These are phyloP conservation scores for Xylaria acuta DNA, from an alignment of 495 filamentous ascomycete genomes.

Conservation along the genomic window DNA sequence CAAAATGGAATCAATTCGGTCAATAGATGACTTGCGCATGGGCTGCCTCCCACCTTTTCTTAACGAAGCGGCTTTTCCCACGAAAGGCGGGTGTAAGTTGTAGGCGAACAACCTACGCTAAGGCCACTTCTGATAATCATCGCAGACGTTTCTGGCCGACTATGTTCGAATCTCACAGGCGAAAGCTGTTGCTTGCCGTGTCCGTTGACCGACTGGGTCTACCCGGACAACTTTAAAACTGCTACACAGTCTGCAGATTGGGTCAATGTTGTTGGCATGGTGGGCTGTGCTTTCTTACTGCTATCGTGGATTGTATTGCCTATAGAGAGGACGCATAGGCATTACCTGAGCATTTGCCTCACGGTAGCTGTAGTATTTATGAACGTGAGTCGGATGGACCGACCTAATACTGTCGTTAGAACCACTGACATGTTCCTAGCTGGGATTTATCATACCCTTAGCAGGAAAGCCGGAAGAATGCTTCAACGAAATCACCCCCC, in stretches of 20 bases:
- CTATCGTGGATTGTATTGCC: constrained; percentile 84
- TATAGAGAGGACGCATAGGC: constrained; percentile 86
- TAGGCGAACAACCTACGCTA: constrained; percentile 1
- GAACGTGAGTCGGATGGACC: constrained; percentile 64
- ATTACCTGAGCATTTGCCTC: constrained; percentile 90
- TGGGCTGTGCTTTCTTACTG: constrained; percentile 76
- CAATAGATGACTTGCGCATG: constrained; percentile 29
- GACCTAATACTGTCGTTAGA: not conserved
- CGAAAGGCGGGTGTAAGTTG: constrained; percentile 52
- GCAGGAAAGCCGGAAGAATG: constrained; percentile 82
- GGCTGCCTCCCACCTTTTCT: constrained; percentile 47
- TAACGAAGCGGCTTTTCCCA: constrained; percentile 36
- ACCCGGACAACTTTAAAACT: constrained; percentile 73
- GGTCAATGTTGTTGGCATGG: constrained; percentile 76
- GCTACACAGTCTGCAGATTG: constrained; percentile 73
- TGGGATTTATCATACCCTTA: constrained; percentile 90
- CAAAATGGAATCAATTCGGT: constrained; percentile 39
- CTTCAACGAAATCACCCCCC: constrained; percentile 87
- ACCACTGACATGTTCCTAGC: constrained; percentile 43
- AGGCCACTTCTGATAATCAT: constrained; percentile 26
- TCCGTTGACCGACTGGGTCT: constrained; percentile 82
- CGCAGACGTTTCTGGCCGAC: constrained; percentile 71
- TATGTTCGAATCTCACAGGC: constrained; percentile 50
- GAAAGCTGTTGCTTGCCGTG: constrained; percentile 87
- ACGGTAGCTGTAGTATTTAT: constrained; percentile 76